phyloP scores from a whole-genome alignment of 225 moss, liverwort and hornwort genomes.

The Sphagnum tenellum region DNA sequence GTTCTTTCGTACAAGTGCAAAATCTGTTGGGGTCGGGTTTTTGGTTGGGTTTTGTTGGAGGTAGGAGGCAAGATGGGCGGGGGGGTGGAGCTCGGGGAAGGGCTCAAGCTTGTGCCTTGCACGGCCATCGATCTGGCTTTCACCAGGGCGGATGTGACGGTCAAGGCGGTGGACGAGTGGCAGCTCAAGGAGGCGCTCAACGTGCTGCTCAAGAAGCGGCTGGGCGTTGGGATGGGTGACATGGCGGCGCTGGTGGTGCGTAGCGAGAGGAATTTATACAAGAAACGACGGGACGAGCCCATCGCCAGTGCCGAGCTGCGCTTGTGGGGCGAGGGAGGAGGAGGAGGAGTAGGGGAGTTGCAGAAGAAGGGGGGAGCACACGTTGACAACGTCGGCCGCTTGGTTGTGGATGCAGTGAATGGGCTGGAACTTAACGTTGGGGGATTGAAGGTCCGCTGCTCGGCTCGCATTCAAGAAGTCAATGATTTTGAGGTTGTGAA shows the following conservation, averaged over 20 bases:
- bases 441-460: conserved; percentile 46
- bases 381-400: conserved; percentile 18
- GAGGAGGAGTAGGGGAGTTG: not conserved
- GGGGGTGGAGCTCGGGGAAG: conserved; percentile 35
- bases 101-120: conserved; percentile 42
- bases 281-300: conserved; percentile 50
- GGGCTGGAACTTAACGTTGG: conserved; percentile 40
- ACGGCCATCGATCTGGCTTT: conserved; percentile 36
- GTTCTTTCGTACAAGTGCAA: too few relatives aligned
- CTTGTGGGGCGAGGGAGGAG: conserved; percentile 22
- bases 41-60: conserved; percentile 7
- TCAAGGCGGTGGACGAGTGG: conserved; percentile 59
- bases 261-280: conserved; percentile 36
- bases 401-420: conserved; percentile 28
- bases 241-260: conserved; percentile 44
- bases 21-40: too few relatives aligned
- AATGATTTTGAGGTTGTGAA: conserved; percentile 31
- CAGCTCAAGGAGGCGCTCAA: conserved; percentile 39
- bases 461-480: conserved; percentile 24
- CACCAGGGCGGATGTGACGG: conserved; percentile 38
- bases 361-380: not conserved
- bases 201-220: conserved; percentile 39
- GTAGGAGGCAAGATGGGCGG: conserved; percentile 1
- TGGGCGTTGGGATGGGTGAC: conserved; percentile 25
- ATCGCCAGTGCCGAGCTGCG: conserved; percentile 39